A percentile compares a stretch with the other conserved stretches of the same genome.
phyloP scores from a whole-genome alignment of 306 rosid genomes.

The Myrica gale region DNA sequence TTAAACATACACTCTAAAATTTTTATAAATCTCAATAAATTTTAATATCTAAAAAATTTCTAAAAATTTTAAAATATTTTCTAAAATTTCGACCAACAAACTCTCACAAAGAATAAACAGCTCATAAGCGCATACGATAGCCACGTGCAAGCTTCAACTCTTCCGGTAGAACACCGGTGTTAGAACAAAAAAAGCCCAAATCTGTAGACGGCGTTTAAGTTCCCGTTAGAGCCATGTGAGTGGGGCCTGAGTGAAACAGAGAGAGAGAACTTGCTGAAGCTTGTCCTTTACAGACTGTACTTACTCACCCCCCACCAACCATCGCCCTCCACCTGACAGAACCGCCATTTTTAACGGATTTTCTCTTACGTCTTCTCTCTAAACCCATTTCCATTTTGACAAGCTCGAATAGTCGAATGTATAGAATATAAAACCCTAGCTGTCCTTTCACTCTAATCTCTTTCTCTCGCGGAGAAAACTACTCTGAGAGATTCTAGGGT shows the following conservation, averaged over 20 bases:
- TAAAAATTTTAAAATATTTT: no score
- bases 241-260: slow-evolving; percentile 6
- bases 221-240: slow-evolving; percentile 19
- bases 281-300: slow-evolving; percentile 69
- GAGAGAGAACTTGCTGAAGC: slow-evolving; percentile 4
- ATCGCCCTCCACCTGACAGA: slow-evolving; percentile 65
- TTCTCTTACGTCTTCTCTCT: slow-evolving; percentile 6
- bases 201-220: slow-evolving; percentile 18
- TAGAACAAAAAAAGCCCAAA: neutral
- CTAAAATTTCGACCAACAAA: no score
- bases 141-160: slow-evolving; percentile 1
- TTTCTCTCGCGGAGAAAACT: neutral
- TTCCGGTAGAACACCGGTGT: no score
- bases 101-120: no score
- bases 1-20: no score
- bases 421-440: slow-evolving; percentile 32
- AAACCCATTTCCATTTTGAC: neutral
- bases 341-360: slow-evolving; percentile 64
- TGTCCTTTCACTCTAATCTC: slow-evolving; percentile 17
- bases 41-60: no score
- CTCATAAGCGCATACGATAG: neutral
- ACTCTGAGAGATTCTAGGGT: slow-evolving; percentile 51
- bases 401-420: neutral
- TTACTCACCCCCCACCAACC: slow-evolving; percentile 65
- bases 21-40: no score